Percentiles rank a stretch among this genome's conserved stretches.
phyloP scores from a whole-genome alignment of 1,284 basidiomycete genomes.

The Taiwanofungus camphoratus region DNA sequence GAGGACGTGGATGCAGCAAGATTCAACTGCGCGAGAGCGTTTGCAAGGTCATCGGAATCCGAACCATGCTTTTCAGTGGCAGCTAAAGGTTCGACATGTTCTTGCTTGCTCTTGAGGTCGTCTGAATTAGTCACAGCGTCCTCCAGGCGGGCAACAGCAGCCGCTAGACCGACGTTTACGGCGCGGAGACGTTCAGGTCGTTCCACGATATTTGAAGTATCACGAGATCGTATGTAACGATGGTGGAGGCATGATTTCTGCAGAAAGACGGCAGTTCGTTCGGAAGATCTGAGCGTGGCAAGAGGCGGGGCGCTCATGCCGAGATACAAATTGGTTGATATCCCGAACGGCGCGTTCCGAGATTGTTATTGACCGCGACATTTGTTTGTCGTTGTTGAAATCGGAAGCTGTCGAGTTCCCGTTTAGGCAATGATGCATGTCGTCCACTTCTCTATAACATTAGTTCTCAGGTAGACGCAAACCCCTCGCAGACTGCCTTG shows the following conservation, averaged over 20 bases:
- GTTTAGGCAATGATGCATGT: too few relatives aligned
- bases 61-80: conserved; percentile 7
- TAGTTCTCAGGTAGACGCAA: too few relatives aligned
- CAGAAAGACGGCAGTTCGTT: conserved; percentile 32
- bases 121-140: conserved; percentile 18
- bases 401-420: too few relatives aligned
- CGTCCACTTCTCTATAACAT: too few relatives aligned
- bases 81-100: background rate
- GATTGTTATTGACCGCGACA: too few relatives aligned
- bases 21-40: conserved; percentile 51
- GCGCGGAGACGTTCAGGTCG: conserved; percentile 87
- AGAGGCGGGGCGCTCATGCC: too few relatives aligned
- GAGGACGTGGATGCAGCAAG: conserved; percentile 27
- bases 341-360: background rate
- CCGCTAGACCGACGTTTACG: conserved; percentile 73
- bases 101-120: background rate
- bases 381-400: too few relatives aligned
- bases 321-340: background rate
- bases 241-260: conserved; percentile 73
- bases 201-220: conserved; percentile 75
- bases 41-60: conserved; percentile 44
- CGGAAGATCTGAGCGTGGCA: too few relatives aligned
- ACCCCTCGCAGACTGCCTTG: too few relatives aligned
- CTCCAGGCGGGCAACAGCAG: conserved; percentile 71
- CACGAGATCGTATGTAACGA: conserved; percentile 71